Conservation (phyloP, 1,139 yeast genomes). For the Candida albicans region DNA sequence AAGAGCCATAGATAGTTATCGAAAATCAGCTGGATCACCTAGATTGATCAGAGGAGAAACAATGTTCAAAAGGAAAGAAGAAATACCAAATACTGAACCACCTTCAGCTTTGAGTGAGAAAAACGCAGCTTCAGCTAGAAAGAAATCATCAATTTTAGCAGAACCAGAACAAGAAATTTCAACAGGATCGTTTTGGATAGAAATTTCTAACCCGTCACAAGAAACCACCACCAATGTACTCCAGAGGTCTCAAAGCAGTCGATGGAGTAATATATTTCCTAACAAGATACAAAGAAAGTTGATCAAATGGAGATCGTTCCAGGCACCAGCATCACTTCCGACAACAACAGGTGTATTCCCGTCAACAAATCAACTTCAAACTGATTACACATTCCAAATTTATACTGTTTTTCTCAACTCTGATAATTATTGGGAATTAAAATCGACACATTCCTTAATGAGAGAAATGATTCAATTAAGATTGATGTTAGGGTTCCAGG, state of each 20-base stretch:
- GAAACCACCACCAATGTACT: constrained; percentile 48
- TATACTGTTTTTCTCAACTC: constrained; percentile 63
- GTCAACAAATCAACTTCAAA: constrained; percentile 58
- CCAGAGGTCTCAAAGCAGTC: constrained; percentile 40
- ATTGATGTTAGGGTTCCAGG: constrained; percentile 84
- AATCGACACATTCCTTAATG: constrained; percentile 63
- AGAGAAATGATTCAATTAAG: constrained; percentile 87
- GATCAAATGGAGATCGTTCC: constrained; percentile 89
- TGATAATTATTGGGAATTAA: constrained; percentile 51
- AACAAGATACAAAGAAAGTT: constrained; percentile 59
- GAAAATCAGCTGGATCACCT: constrained; percentile 13
- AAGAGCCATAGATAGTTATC: constrained; percentile 9
- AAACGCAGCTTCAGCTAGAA: constrained; percentile 2
- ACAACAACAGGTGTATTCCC: constrained; percentile 79
- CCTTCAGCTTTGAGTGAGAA: constrained; percentile 1
- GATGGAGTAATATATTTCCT: constrained; percentile 92
- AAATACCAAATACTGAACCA: background rate
- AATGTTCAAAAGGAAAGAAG: constrained; percentile 11
- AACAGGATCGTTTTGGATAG: constrained; percentile 56
- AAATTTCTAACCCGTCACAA: constrained; percentile 67
- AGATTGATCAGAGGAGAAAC: constrained; percentile 14
- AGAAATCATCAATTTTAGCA: constrained; percentile 8
- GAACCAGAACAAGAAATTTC: constrained; percentile 13
- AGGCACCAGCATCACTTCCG: constrained; percentile 93
- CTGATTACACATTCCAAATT: constrained; percentile 59